Evolutionary conservation across 2,329 filamentous ascomycete genomes (phyloP).

Genomic region (Verruconis gallopava): DNA sequence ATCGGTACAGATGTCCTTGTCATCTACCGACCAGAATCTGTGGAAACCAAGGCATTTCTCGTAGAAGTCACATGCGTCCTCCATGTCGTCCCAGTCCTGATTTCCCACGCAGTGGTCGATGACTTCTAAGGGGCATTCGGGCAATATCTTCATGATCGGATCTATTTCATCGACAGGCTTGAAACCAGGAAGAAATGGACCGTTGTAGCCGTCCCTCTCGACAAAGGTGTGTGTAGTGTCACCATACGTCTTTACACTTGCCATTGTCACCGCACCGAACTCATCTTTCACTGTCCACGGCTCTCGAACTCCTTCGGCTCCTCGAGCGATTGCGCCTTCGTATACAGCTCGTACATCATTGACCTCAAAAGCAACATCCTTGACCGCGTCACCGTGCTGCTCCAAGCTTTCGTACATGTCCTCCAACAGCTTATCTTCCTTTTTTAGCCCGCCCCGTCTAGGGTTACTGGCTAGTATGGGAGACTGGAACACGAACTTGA

Average conservation of each 20-base stretch:
- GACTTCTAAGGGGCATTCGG: constrained; percentile 52
- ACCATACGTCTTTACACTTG: constrained; percentile 81
- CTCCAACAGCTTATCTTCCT: constrained; percentile 31
- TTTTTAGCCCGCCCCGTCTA: constrained; percentile 19
- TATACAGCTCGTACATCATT: constrained; percentile 79
- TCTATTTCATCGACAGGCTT: constrained; percentile 39
- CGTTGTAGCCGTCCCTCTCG: constrained; percentile 55
- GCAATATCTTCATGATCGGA: constrained; percentile 39
- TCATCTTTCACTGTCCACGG: constrained; percentile 46
- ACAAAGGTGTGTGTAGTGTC: constrained; percentile 92
- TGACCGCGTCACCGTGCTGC: constrained; percentile 83
- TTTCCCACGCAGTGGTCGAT: constrained; percentile 98
- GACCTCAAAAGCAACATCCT: constrained; percentile 91
- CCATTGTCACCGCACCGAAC: constrained; percentile 55
- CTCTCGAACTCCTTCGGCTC: constrained; percentile 48
- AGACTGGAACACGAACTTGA: constrained; percentile 75
- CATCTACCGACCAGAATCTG: constrained; percentile 94
- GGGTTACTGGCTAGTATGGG: constrained; percentile 36
- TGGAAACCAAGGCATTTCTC: constrained; percentile 85
- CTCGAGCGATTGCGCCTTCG: constrained; percentile 52
- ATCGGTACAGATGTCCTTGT: constrained; percentile 83
- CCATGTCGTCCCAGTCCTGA: constrained; percentile 89
- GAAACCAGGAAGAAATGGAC: constrained; percentile 76
- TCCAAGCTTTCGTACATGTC: constrained; percentile 77
- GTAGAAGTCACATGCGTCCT: constrained; percentile 55